Percentiles rank a stretch among this genome's conserved stretches.
Evolutionary conservation across 2,329 filamentous ascomycete genomes (phyloP).

Genomic region (Pseudogymnoascus destructans): DNA sequence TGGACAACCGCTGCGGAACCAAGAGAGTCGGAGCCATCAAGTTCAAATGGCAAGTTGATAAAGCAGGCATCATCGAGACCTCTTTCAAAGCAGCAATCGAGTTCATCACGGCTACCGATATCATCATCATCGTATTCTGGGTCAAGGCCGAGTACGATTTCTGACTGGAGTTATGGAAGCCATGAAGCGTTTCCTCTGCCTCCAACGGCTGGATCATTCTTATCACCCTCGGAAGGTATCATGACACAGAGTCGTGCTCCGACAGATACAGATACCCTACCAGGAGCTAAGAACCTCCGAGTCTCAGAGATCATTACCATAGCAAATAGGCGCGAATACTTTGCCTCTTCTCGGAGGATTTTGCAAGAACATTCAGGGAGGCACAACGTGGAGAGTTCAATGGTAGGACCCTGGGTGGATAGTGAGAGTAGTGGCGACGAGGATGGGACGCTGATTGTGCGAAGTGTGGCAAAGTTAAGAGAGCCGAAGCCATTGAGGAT

Average conservation of each 20-base stretch:
- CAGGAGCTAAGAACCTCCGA: background rate
- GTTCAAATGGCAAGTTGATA: background rate
- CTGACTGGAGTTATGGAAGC: background rate
- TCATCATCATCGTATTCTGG: background rate
- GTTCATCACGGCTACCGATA: background rate
- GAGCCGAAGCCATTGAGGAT: background rate
- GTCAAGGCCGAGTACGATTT: background rate
- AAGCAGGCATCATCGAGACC: background rate
- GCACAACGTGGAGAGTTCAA: background rate
- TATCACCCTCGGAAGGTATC: too few relatives aligned
- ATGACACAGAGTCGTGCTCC: background rate
- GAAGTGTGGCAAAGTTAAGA: constrained; percentile 1
- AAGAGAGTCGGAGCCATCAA: background rate
- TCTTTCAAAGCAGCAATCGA: background rate
- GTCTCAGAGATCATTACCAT: background rate
- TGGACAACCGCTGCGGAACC: background rate
- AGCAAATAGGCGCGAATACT: background rate
- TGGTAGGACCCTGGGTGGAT: background rate
- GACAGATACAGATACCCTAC: background rate
- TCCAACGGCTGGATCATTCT: background rate
- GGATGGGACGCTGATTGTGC: background rate
- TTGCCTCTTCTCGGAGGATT: background rate
- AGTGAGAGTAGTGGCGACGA: background rate
- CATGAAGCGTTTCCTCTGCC: background rate
- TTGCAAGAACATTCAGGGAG: background rate